Evolutionary conservation across 2,329 filamentous ascomycete species (phyloP).

Genomic region (Ceratocystis variospora): DNA sequence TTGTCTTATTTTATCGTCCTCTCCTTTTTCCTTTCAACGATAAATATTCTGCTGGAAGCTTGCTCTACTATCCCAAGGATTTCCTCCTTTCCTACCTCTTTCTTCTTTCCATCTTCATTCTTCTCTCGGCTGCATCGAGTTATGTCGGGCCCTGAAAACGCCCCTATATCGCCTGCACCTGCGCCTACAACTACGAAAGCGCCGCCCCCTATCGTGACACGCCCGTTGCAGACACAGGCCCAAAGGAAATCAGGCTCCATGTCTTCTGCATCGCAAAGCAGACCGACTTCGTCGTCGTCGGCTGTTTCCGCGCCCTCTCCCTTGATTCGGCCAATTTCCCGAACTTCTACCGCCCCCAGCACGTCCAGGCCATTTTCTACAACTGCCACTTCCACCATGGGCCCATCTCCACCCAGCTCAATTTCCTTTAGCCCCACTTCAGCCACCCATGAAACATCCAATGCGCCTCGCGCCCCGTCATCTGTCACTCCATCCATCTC

Average conservation of each 20-base stretch:
- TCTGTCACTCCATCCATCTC: slow-evolving; percentile 13
- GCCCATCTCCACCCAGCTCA: slow-evolving; percentile 8
- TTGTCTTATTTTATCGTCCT: background rate
- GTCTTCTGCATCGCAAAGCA: slow-evolving; percentile 15
- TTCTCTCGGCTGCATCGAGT: slow-evolving; percentile 7
- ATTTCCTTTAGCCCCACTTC: slow-evolving; percentile 4
- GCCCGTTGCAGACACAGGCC: background rate
- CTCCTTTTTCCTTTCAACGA: background rate
- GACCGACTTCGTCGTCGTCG: slow-evolving; percentile 17
- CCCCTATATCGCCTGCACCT: background rate
- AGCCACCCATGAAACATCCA: slow-evolving; percentile 8
- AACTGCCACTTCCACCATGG: slow-evolving; percentile 5
- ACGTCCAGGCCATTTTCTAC: background rate
- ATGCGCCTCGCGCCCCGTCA: slow-evolving; percentile 1
- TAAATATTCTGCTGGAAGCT: slow-evolving; percentile 2
- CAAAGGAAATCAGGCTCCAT: slow-evolving; percentile 12
- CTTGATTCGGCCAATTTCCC: slow-evolving; percentile 12
- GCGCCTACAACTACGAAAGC: background rate
- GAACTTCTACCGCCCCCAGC: slow-evolving; percentile 10
- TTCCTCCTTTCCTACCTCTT: slow-evolving; percentile 1
- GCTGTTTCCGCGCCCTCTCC: slow-evolving; percentile 4
- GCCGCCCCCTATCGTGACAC: slow-evolving; percentile 1
- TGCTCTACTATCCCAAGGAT: background rate
- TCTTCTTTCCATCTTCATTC: background rate
- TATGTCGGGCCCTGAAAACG: slow-evolving; percentile 16